phyloP scores from a whole-genome alignment of 352 stramenopile species.

The Pythium apleroticum region DNA sequence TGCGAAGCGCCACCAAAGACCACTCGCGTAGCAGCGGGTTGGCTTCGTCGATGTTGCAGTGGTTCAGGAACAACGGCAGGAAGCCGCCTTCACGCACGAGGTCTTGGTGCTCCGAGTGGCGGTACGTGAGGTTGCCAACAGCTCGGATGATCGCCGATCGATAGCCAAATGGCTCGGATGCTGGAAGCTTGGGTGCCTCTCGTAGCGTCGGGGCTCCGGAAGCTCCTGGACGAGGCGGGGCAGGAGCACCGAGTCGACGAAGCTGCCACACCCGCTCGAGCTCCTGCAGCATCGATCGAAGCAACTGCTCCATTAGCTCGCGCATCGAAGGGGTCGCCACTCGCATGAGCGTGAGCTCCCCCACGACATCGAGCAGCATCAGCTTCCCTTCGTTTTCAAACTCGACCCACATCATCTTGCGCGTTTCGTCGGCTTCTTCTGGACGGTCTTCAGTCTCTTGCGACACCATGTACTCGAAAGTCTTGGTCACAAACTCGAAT shows the following conservation, averaged over 20 bases:
- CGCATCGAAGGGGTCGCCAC: not conserved
- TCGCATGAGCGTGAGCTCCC: constrained; percentile 46
- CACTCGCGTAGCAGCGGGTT: constrained; percentile 90
- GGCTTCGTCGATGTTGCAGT: constrained; percentile 88
- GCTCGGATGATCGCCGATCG: constrained; percentile 76
- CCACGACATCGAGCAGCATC: constrained; percentile 68
- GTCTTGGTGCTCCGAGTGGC: constrained; percentile 68
- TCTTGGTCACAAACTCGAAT: constrained; percentile 61
- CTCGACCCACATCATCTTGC: constrained; percentile 70
- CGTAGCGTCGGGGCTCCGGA: not conserved
- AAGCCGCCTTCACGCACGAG: constrained; percentile 69
- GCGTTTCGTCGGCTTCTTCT: constrained; percentile 54
- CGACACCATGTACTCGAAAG: constrained; percentile 51
- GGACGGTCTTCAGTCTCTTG: constrained; percentile 50
- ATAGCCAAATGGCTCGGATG: constrained; percentile 61
- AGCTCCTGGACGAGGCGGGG: constrained; percentile 13
- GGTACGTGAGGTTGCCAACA: constrained; percentile 83
- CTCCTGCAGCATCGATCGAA: constrained; percentile 47
- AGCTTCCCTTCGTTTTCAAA: constrained; percentile 79
- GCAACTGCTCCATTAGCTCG: constrained; percentile 8
- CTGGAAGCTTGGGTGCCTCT: not conserved
- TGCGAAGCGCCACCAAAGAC: constrained; percentile 86
- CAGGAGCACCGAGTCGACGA: constrained; percentile 33
- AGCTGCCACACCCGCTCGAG: constrained; percentile 59
- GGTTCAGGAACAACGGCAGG: constrained; percentile 83